These are phyloP conservation scores for Fraxinus ornus DNA, from an alignment of 305 asterid genomes.

Conservation along the genomic window DNA sequence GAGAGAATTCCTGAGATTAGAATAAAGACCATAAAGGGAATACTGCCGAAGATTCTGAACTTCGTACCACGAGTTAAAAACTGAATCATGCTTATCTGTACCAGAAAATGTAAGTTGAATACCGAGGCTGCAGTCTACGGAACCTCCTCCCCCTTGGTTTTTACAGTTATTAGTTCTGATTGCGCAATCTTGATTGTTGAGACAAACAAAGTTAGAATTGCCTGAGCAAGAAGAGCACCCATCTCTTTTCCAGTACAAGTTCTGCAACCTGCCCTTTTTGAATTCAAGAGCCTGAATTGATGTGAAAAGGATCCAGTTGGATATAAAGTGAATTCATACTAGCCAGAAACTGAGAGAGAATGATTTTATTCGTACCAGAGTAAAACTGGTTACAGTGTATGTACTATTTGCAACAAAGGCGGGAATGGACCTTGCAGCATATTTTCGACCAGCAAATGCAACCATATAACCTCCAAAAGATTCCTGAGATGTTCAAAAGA, in stretches of 20 bases:
- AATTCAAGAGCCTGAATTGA: conserved; percentile 74
- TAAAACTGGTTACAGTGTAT: conserved; percentile 74
- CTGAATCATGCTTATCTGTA: conserved; percentile 80
- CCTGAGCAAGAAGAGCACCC: conserved; percentile 80
- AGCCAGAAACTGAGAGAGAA: conserved; percentile 3
- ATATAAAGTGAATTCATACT: not conserved
- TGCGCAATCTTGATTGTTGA: conserved; percentile 91
- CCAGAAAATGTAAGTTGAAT: conserved; percentile 92
- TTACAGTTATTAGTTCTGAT: conserved; percentile 65
- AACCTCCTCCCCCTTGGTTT: conserved; percentile 59
- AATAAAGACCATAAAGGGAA: conserved; percentile 73
- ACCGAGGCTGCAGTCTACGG: conserved; percentile 87
- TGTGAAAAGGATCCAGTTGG: not conserved
- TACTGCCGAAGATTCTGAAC: conserved; percentile 87
- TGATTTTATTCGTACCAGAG: conserved; percentile 59
- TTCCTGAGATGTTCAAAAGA: conserved; percentile 43
- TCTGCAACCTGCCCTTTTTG: conserved; percentile 87
- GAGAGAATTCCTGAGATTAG: conserved; percentile 70
- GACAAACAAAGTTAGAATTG: conserved; percentile 70
- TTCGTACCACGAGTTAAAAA: conserved; percentile 95
- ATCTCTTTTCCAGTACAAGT: conserved; percentile 90
- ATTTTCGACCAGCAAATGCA: conserved; percentile 87
- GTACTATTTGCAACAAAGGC: conserved; percentile 72
- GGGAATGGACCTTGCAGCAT: conserved; percentile 82
- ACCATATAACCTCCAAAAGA: conserved; percentile 87